Evolutionary conservation across 306 rosid genomes (phyloP), one percentile per base, ranked within the genome.

Genomic region (Prunus salicina): DNA sequence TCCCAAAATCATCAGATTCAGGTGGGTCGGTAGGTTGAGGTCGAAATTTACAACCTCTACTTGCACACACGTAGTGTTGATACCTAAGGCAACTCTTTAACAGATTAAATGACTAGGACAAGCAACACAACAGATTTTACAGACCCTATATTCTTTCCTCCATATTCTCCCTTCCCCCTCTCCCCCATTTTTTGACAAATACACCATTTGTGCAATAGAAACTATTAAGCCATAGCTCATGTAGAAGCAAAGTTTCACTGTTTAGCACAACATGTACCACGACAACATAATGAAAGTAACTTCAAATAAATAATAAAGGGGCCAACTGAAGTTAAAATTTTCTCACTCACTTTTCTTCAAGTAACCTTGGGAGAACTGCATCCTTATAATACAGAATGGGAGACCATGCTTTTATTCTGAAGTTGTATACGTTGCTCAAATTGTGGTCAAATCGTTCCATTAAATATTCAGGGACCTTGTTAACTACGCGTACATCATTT

Each of bases 401-500:
- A 19, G 99, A 89, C 93, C 96, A 91, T 50, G 99, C 99, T 85
- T 95, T 95, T 78, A 95, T 88, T 80, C 92, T 92, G 91, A 95
- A 95, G 90, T 95, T 95, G 92, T 87, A 86, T 71, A 95, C 99
- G 27, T 95, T 92, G 82, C 88, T 87, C 93, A 95, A 69, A 84
- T 95, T 89, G 93, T 79, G 86, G 80, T 91, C 99, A 84, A 95
- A 95, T 69, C 99, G 89, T 86, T 95, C 99, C 98, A 95, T 89
- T 72, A 95, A 86, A 79, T 78, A 95, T 76, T 80, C 90, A 2
- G 99, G 99, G 82, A 95, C 83, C 90, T 81, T 87, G 74, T 89
- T 85, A 72, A 95, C 97, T 71, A 95, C 88, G 30, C 80, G 91
- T 16, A 95, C 98, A 81, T 92, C 99, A 82, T 89, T 89, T 86